Evolutionary conservation across 805 yeast species (phyloP), one percentile per base, ranked within the genome.

Genomic region (Yarrowia sp.): DNA sequence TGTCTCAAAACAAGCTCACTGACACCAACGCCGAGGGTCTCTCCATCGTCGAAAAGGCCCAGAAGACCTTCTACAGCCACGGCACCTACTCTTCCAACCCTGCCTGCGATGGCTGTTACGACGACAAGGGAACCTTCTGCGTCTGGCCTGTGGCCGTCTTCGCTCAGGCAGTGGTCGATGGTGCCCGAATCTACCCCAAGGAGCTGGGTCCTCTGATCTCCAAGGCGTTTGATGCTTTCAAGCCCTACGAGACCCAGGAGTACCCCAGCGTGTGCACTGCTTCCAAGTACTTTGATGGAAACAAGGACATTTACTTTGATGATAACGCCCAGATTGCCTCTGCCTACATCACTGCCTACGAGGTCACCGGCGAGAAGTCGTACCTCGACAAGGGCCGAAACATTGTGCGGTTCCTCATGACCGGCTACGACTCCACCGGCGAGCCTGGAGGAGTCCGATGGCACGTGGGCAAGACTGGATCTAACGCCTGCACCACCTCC

Each of bases 311-410:
- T 47, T 87, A 88, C 75, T 73, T 86, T 70, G 92, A 88, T 73
- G 93, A 88, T 73, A 89, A 88, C 74, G 93, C 92, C 2, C 93
- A 88, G 74, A 85, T 88, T 14, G 88, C 89, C 15, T 80, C 86
- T 72, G 88, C 87, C 3, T 79, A 87, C 71, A 78, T 89, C 68
- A 82, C 86, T 2, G 90, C 90, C 1, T 88, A 85, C 73, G 92
- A 87, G 73, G 90, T 86, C 30, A 87, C 91, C 0, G 84, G 83
- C 1, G 84, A 87, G 70, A 78, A 78, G 71, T 78, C 78, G 55
- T 86, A 80, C 73, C 78, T 88, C 69, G 86, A 83, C 71, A 79
- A 80, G 71, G 89, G 87, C 9, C 79, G 85, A 61, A 89, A 86
- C 70, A 79, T 86, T 71, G 86, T 84, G 68, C 75, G 85, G 49